Percentiles rank a stretch among this genome's conserved stretches.
Evolutionary conservation across 2,329 filamentous ascomycete species (phyloP).

Genomic region (Pyricularia grisea): DNA sequence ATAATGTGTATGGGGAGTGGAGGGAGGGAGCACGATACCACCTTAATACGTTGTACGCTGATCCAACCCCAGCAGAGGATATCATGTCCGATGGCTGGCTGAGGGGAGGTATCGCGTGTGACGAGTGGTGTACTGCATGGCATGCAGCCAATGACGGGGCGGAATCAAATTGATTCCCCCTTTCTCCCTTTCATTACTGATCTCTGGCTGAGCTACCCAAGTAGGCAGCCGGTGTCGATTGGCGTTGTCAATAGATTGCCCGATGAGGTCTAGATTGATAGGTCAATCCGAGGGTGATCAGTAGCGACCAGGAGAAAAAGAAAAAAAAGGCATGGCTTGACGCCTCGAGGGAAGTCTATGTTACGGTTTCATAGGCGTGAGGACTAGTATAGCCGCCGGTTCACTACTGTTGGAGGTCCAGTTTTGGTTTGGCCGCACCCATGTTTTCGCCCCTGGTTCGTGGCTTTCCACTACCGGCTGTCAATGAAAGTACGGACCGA

Average conservation of each 20-base stretch:
- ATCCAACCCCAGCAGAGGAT: neutral
- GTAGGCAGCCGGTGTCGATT: neutral
- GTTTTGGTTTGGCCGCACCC: neutral
- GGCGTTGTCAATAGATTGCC: neutral
- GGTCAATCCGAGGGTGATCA: neutral
- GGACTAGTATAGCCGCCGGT: neutral
- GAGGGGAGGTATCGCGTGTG: neutral
- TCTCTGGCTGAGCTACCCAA: neutral
- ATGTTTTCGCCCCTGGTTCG: too few species aligned
- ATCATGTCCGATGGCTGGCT: neutral
- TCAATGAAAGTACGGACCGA: neutral
- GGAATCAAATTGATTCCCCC: neutral
- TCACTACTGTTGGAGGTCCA: neutral
- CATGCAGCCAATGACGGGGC: neutral
- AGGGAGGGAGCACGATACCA: neutral
- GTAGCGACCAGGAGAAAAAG: neutral
- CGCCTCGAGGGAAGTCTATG: neutral
- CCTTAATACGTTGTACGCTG: neutral
- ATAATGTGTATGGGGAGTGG: neutral
- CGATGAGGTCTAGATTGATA: neutral
- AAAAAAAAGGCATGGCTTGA: too few species aligned
- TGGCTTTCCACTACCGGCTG: neutral
- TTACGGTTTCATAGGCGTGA: neutral
- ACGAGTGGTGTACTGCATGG: neutral
- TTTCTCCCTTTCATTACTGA: neutral